Percentiles rank a stretch among this genome's conserved stretches.
Evolutionary conservation across 2,329 filamentous ascomycete species (phyloP).

Genomic region (Dothistroma septosporum): DNA sequence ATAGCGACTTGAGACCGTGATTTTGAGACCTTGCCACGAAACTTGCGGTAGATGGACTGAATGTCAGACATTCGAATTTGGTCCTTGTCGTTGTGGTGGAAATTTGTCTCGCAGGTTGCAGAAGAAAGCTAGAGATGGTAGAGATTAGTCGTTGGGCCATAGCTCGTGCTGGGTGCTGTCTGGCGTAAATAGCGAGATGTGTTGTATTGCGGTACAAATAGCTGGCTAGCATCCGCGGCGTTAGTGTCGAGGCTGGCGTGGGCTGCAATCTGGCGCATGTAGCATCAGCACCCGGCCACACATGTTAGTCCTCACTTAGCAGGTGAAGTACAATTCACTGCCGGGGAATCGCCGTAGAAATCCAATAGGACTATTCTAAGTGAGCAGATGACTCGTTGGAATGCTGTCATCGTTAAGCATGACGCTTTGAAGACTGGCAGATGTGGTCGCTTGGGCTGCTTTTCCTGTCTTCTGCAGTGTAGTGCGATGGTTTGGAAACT

Average conservation of each 20-base stretch:
- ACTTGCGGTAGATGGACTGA: neutral
- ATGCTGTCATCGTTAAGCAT: too few species aligned
- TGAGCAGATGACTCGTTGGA: too few species aligned
- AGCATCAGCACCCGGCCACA: neutral
- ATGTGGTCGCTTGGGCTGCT: too few species aligned
- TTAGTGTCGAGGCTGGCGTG: neutral
- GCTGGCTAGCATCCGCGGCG: neutral
- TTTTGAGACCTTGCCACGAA: neutral
- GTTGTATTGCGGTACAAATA: neutral
- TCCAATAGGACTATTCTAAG: too few species aligned
- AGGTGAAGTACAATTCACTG: too few species aligned
- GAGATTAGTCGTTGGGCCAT: neutral
- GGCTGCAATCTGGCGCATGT: neutral
- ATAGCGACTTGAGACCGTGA: neutral
- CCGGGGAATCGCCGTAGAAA: too few species aligned
- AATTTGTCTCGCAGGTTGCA: neutral
- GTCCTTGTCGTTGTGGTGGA: neutral
- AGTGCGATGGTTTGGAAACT: neutral
- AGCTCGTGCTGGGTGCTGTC: neutral
- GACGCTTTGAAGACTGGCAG: too few species aligned
- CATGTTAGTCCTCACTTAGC: neutral
- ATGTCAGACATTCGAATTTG: neutral
- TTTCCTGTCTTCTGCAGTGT: neutral
- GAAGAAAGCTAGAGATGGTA: neutral
- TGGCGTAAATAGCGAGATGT: neutral